Evolutionary conservation across 2,329 filamentous ascomycete species (phyloP).

Genomic region (Parafenestella ontariensis): DNA sequence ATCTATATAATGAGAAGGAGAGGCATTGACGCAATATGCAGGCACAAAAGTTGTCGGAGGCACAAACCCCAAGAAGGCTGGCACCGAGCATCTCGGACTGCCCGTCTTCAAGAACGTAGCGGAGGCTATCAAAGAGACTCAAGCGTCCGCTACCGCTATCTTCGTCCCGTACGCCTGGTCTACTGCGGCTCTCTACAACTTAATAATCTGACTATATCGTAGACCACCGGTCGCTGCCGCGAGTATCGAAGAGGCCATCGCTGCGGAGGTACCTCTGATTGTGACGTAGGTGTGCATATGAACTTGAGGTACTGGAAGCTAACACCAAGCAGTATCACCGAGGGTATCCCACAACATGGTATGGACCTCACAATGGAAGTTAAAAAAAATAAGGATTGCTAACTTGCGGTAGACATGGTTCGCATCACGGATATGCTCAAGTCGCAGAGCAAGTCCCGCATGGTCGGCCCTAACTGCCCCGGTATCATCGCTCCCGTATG

Average conservation of each 20-base stretch:
- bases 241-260: constrained; percentile 95
- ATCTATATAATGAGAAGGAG: constrained; percentile 19
- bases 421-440: constrained; percentile 98
- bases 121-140: constrained; percentile 88
- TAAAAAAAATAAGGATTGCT: constrained; percentile 13
- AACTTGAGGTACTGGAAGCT: constrained; percentile 26
- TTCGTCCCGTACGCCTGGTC: constrained; percentile 80
- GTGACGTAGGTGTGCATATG: constrained; percentile 69
- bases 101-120: constrained; percentile 91
- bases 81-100: constrained; percentile 83
- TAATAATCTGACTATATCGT: constrained; percentile 36
- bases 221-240: constrained; percentile 90
- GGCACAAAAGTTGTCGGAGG: constrained; percentile 97
- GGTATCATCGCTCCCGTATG: constrained; percentile 84
- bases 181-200: constrained; percentile 1
- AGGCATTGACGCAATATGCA: constrained; percentile 51
- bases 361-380: constrained; percentile 44
- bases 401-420: constrained; percentile 79
- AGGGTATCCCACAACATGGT: constrained; percentile 98
- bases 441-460: constrained; percentile 94
- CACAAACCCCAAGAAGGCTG: constrained; percentile 99
- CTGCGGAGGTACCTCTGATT: constrained; percentile 90
- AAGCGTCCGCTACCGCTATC: constrained; percentile 89
- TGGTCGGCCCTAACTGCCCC: constrained; percentile 97
- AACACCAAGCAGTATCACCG: constrained; percentile 72